These are phyloP conservation scores for Penicillium sp. DNA, from an alignment of 2,329 filamentous ascomycete genomes.

Conservation along the genomic window DNA sequence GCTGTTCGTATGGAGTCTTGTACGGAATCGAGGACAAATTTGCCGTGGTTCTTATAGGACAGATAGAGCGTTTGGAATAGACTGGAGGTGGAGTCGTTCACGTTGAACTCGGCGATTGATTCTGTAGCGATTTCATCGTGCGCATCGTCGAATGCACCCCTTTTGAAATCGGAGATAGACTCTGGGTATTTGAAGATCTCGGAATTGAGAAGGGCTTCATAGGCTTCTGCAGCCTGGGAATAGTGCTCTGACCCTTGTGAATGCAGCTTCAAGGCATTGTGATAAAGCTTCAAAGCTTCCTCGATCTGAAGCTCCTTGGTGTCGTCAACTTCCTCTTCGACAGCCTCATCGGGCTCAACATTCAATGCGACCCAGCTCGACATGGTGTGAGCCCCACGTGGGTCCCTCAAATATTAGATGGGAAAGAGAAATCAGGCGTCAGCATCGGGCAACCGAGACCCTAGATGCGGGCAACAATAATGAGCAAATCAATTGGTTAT, in stretches of 20 bases:
- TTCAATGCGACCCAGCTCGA: constrained; percentile 82
- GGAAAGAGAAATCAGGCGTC: constrained; percentile 1
- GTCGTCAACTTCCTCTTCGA: constrained; percentile 89
- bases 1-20: constrained; percentile 49
- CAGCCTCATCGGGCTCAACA: constrained; percentile 85
- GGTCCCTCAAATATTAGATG: constrained; percentile 6
- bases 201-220: constrained; percentile 79
- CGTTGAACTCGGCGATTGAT: constrained; percentile 53
- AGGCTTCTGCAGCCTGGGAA: constrained; percentile 74
- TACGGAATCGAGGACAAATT: constrained; percentile 79
- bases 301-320: constrained; percentile 97
- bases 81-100: constrained; percentile 72
- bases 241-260: constrained; percentile 78
- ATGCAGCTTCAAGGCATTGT: constrained; percentile 85
- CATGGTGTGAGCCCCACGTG: constrained; percentile 37
- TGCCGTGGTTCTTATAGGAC: constrained; percentile 91
- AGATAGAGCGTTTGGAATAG: constrained; percentile 88
- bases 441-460: constrained; percentile 20
- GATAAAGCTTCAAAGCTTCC: constrained; percentile 92
- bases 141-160: constrained; percentile 57
- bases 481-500: constrained; percentile 10
- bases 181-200: constrained; percentile 94
- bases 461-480: constrained; percentile 4
- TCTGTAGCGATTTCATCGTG: constrained; percentile 29
- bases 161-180: constrained; percentile 78